phyloP scores from a whole-genome alignment of 768 basidiomycete species.

The Floccularia luteovirens region DNA sequence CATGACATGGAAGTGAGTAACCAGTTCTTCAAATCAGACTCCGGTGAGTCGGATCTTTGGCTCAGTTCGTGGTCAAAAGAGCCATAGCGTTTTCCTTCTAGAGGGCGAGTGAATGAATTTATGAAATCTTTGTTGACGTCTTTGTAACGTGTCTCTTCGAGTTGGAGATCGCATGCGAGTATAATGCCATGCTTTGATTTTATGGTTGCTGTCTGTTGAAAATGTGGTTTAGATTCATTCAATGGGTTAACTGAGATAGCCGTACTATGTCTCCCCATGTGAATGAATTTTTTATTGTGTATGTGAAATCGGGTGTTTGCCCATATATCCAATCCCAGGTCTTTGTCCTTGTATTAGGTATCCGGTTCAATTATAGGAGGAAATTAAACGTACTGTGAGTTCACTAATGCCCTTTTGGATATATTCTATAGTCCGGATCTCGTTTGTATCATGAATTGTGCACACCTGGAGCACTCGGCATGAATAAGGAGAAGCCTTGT shows the following conservation, averaged over 20 bases:
- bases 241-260: constrained; percentile 5
- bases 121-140: constrained; percentile 7
- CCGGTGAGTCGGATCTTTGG: constrained; percentile 4
- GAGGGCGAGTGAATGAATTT: constrained; percentile 4
- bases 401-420: constrained; percentile 68
- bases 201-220: constrained; percentile 36
- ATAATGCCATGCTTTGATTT: constrained; percentile 63
- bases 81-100: constrained; percentile 27
- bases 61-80: constrained; percentile 12
- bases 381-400: constrained; percentile 45
- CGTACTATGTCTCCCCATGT: constrained; percentile 44
- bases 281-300: constrained; percentile 38
- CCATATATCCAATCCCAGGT: constrained; percentile 93
- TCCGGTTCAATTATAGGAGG: neutral
- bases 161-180: constrained; percentile 31
- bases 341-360: constrained; percentile 26
- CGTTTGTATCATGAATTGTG: constrained; percentile 36
- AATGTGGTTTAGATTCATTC: constrained; percentile 1
- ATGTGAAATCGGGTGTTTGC: constrained; percentile 90
- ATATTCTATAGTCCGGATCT: constrained; percentile 40
- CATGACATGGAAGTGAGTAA: constrained; percentile 7
- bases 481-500: constrained; percentile 5
- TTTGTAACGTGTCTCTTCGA: constrained; percentile 12
- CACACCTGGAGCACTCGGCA: constrained; percentile 23
- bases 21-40: constrained; percentile 12